phyloP scores from a whole-genome alignment of 2,329 filamentous ascomycete genomes.

The Nakataea oryzae region DNA sequence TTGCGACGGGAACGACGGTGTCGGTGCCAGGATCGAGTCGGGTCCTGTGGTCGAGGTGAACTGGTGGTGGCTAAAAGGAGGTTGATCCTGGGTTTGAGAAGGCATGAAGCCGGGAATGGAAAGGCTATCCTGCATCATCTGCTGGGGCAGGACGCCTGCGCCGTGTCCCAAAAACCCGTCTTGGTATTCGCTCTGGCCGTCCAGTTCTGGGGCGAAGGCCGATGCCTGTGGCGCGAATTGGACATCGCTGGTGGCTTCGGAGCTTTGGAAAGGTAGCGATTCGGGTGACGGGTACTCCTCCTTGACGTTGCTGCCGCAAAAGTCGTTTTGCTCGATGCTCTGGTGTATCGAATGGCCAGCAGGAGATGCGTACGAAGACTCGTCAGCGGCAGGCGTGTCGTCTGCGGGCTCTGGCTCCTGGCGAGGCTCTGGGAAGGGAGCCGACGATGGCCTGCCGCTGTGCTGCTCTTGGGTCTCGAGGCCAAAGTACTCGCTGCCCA shows the following conservation, averaged over 20 bases:
- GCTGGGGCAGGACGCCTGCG: neutral
- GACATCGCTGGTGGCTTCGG: constrained; percentile 2
- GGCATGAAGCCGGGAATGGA: neutral
- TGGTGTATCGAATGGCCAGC: neutral
- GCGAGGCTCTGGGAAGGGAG: constrained; percentile 17
- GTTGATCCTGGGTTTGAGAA: neutral
- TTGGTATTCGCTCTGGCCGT: neutral
- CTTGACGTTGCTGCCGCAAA: constrained; percentile 1
- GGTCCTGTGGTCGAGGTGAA: neutral
- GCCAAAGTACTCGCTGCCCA: constrained; percentile 20
- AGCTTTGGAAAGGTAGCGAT: constrained; percentile 8
- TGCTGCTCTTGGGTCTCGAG: constrained; percentile 19
- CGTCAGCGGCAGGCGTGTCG: neutral
- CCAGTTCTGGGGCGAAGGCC: constrained; percentile 5
- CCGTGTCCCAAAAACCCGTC: neutral
- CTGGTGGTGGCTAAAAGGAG: neutral
- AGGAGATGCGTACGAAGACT: constrained; percentile 3
- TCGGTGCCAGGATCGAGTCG: constrained; percentile 6
- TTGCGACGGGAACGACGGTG: constrained; percentile 9
- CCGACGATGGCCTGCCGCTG: constrained; percentile 22
- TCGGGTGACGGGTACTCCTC: constrained; percentile 12
- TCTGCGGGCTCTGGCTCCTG: neutral
- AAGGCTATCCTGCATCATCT: neutral
- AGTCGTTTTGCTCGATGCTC: neutral
- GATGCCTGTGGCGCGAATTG: constrained; percentile 5